Percentiles rank a stretch among this genome's conserved stretches.
These are phyloP conservation scores for Sclerotinia borealis DNA, from an alignment of 2,329 filamentous ascomycete genomes.

Conservation along the genomic window DNA sequence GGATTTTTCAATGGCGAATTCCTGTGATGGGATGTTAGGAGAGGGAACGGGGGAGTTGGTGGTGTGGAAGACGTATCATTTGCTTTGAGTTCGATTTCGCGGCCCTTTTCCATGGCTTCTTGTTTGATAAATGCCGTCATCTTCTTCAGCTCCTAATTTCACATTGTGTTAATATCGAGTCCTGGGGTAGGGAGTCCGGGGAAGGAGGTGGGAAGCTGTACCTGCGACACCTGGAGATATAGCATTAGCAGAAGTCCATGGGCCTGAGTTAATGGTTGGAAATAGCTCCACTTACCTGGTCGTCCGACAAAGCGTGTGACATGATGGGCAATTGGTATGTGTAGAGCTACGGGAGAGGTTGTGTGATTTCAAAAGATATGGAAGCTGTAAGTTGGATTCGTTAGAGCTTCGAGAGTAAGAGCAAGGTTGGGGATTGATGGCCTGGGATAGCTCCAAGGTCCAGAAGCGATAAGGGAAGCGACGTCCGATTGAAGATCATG, in stretches of 20 bases:
- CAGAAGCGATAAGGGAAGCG: conserved; percentile 25
- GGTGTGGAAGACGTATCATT: conserved; percentile 55
- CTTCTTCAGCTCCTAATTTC: conserved; percentile 77
- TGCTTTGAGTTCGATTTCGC: conserved; percentile 96
- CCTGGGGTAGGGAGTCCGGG: not conserved
- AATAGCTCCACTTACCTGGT: conserved; percentile 60
- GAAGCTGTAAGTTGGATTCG: conserved; percentile 16
- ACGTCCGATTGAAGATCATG: conserved; percentile 18
- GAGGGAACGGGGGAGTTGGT: not conserved
- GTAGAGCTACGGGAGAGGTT: conserved; percentile 8
- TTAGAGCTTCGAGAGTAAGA: conserved; percentile 15
- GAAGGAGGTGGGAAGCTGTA: not conserved
- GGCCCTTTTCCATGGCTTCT: conserved; percentile 93
- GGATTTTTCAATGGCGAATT: conserved; percentile 98
- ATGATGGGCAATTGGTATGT: conserved; percentile 50
- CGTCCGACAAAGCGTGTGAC: conserved; percentile 96
- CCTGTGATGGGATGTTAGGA: conserved; percentile 35
- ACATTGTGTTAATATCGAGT: conserved; percentile 2
- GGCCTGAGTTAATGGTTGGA: not conserved
- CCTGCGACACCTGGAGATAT: conserved; percentile 68
- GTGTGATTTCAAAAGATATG: conserved; percentile 8
- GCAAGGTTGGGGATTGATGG: conserved; percentile 11
- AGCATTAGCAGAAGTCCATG: conserved; percentile 17
- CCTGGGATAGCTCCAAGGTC: conserved; percentile 9
- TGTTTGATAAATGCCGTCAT: conserved; percentile 99